These are phyloP conservation scores for Lipomyces orientalis DNA, from an alignment of 805 yeast species.

Conservation along the genomic window DNA sequence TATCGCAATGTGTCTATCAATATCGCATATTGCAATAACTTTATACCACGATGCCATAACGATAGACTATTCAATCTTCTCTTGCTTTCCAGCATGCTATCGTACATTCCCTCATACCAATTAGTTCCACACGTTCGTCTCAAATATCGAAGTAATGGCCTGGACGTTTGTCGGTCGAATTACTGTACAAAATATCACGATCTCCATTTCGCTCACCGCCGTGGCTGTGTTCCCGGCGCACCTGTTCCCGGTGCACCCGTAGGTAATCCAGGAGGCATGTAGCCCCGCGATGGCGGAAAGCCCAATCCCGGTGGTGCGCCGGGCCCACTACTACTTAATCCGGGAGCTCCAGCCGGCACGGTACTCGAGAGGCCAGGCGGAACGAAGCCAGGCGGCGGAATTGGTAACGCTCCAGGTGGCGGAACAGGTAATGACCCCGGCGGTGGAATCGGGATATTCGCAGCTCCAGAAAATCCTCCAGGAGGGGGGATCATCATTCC, in stretches of 20 bases:
- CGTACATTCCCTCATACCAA: conserved; percentile 12
- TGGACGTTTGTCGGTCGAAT: conserved; percentile 12
- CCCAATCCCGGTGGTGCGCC: background rate
- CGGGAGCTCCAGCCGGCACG: conserved; percentile 12
- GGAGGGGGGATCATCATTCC: conserved; percentile 16
- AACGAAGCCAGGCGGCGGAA: conserved; percentile 19
- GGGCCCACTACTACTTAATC: background rate
- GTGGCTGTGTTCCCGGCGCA: background rate
- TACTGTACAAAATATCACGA: conserved; percentile 11
- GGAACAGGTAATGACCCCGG: conserved; percentile 10
- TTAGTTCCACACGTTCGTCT: background rate
- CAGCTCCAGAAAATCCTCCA: conserved; percentile 10
- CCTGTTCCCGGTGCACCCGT: conserved; percentile 7
- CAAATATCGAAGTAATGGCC: conserved; percentile 6
- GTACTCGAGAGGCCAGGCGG: background rate
- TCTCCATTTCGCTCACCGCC: background rate
- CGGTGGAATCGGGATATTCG: background rate
- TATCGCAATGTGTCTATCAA: background rate
- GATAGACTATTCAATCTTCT: background rate
- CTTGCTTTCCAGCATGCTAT: background rate
- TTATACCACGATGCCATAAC: background rate
- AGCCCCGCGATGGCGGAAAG: conserved; percentile 20
- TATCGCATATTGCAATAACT: background rate
- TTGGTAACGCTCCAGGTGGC: conserved; percentile 16
- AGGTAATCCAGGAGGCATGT: conserved; percentile 11